phyloP scores from a whole-genome alignment of 805 yeast genomes.

The Helenozyma rhizophorensis region DNA sequence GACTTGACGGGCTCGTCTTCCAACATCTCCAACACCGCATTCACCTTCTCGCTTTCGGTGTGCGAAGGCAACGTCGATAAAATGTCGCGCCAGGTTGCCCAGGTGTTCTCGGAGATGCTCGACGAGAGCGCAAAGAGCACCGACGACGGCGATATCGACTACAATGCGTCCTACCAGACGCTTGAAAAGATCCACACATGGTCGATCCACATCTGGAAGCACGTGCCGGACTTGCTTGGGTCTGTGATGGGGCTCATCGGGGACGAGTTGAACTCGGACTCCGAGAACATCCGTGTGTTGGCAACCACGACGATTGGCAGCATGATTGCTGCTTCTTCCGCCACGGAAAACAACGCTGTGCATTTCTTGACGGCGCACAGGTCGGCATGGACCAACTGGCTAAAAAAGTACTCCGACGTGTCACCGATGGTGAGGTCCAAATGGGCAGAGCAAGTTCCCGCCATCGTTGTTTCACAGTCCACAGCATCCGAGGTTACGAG shows the following conservation, averaged over 20 bases:
- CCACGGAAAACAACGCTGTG: slow-evolving; percentile 37
- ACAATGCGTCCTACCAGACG: slow-evolving; percentile 30
- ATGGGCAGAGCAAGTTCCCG: slow-evolving; percentile 63
- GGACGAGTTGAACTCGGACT: slow-evolving; percentile 74
- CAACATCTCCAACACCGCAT: slow-evolving; percentile 50
- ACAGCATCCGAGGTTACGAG: slow-evolving; percentile 44
- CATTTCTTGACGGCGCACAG: slow-evolving; percentile 57
- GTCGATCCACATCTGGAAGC: slow-evolving; percentile 67
- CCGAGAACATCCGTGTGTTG: slow-evolving; percentile 53
- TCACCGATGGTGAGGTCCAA: slow-evolving; percentile 57
- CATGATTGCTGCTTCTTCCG: slow-evolving; percentile 42
- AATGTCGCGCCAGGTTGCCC: slow-evolving; percentile 71
- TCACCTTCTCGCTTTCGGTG: slow-evolving; percentile 58
- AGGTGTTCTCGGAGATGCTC: slow-evolving; percentile 71
- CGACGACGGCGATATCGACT: slow-evolving; percentile 8
- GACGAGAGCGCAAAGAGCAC: slow-evolving; percentile 41
- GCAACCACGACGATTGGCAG: slow-evolving; percentile 74
- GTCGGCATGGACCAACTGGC: slow-evolving; percentile 66
- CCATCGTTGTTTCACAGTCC: slow-evolving; percentile 44
- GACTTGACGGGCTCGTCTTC: slow-evolving; percentile 31
- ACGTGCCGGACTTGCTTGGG: slow-evolving; percentile 67
- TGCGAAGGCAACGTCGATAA: slow-evolving; percentile 70
- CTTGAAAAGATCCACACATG: slow-evolving; percentile 60
- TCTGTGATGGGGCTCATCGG: slow-evolving; percentile 76
- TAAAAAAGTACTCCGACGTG: slow-evolving; percentile 68